These are phyloP conservation scores for Pyricularia pennisetigena DNA, from an alignment of 2,329 filamentous ascomycete genomes.

Conservation along the genomic window DNA sequence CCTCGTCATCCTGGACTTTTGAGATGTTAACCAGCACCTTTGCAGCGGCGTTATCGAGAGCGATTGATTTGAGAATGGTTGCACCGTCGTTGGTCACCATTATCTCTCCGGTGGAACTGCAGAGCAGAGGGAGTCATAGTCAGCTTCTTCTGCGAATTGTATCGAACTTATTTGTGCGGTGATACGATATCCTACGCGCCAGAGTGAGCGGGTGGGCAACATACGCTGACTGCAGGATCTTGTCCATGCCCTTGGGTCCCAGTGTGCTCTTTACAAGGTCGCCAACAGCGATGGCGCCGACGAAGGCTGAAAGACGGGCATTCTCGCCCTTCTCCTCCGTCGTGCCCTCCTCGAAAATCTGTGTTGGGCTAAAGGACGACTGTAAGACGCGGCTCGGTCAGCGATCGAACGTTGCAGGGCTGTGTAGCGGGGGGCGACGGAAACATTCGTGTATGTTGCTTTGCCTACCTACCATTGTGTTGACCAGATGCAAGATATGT, in stretches of 20 bases:
- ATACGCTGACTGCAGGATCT: slow-evolving; percentile 88
- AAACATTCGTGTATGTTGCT: not conserved
- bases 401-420: not conserved
- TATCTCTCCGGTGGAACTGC: slow-evolving; percentile 86
- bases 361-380: slow-evolving; percentile 73
- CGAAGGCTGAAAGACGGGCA: slow-evolving; percentile 95
- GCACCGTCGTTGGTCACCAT: slow-evolving; percentile 99
- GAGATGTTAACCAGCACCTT: slow-evolving; percentile 99
- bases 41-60: slow-evolving; percentile 93
- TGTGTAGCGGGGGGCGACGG: not conserved
- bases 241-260: slow-evolving; percentile 98
- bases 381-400: slow-evolving; percentile 11
- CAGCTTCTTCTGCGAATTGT: not conserved
- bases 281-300: slow-evolving; percentile 94
- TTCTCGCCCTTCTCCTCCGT: slow-evolving; percentile 98
- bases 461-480: slow-evolving; percentile 1
- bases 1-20: slow-evolving; percentile 98
- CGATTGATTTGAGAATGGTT: slow-evolving; percentile 96
- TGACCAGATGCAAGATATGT: not conserved
- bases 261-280: slow-evolving; percentile 96
- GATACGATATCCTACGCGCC: not conserved
- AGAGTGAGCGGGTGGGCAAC: not conserved
- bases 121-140: slow-evolving; percentile 10
- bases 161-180: not conserved
- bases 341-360: slow-evolving; percentile 96